Base-by-base conservation (phyloP, 1,139 yeast genomes). In the Hyphopichia khmerensis region DNA sequence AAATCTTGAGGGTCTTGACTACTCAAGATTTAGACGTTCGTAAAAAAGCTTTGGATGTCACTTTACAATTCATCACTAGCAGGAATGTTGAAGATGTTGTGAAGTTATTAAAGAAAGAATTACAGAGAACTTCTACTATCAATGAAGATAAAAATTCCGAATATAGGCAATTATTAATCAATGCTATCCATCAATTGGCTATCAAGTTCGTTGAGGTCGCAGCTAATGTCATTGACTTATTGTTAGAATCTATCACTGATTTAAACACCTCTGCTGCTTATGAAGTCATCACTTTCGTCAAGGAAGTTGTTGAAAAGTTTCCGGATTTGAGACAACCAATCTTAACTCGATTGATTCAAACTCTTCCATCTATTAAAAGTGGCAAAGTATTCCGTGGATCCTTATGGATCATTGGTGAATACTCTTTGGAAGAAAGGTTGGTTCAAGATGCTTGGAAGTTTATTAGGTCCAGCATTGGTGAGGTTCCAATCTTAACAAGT, bases 31-130 rank as follows among this genome's bases (percentile, higher is more conserved):
- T 91, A 49, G 97, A 87, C 53, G 97, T 93, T 43, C 89, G 96
- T 59, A 80, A 80, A 53, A 88, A 87, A 66, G 96, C 96, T 6
- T 75, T 95, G 49, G 85, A 84, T 46, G 87, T 93, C 40, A 80
- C 96, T 16, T 74, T 93, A 57, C 79, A 82, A 51, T 78, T 95
- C 64, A 84, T 91, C 40, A 76, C 95, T 38, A 80, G 86, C 53
- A 87, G 96, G 72, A 93, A 91, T 56, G 96, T 91, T 38, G 97
- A 91, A 57, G 97, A 90, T 58, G 96, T 93, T 33, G 87, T 93
- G 49, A 87, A 89, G 60, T 77, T 91, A 51, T 80, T 95, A 66
- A 93, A 89, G 71, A 93, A 89, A 61, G 99, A 95, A 65, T 78
- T 95, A 46, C 85, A 86, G 56, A 81, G 80, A 54, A 83, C 96